Conservation (phyloP, 306 rosid genomes). For the Vigna angularis region DNA sequence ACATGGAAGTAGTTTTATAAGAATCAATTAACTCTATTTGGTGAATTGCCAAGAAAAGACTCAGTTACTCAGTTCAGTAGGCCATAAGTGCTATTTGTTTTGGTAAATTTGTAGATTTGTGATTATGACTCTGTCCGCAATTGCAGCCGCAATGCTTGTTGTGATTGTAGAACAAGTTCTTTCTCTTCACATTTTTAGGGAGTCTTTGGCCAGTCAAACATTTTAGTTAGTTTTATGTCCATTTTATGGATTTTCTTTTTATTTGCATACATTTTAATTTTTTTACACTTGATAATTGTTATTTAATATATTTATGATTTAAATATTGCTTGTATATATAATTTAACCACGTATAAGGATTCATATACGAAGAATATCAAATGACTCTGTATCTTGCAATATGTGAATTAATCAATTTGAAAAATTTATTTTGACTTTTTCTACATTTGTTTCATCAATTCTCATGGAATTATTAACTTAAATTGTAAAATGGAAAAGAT, state of each 20-base stretch:
- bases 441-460: background rate
- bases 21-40: background rate
- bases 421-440: background rate
- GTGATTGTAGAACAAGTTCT: too few relatives aligned
- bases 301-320: background rate
- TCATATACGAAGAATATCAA: background rate
- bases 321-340: background rate
- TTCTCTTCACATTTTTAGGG: too few relatives aligned
- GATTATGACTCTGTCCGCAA: too few relatives aligned
- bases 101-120: too few relatives aligned
- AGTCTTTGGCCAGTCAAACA: too few relatives aligned
- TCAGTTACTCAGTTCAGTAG: background rate
- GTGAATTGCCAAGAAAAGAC: background rate
- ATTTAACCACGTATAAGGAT: background rate
- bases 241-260: background rate
- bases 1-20: background rate
- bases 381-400: background rate
- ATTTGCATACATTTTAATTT: background rate
- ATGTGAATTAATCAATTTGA: background rate
- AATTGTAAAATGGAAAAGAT: background rate
- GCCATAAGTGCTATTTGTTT: too few relatives aligned
- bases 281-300: background rate
- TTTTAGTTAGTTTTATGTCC: too few relatives aligned
- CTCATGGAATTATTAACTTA: background rate
- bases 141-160: too few relatives aligned